These are phyloP conservation scores for Allium cepa DNA, from an alignment of 106 monocot species.

Conservation along the genomic window DNA sequence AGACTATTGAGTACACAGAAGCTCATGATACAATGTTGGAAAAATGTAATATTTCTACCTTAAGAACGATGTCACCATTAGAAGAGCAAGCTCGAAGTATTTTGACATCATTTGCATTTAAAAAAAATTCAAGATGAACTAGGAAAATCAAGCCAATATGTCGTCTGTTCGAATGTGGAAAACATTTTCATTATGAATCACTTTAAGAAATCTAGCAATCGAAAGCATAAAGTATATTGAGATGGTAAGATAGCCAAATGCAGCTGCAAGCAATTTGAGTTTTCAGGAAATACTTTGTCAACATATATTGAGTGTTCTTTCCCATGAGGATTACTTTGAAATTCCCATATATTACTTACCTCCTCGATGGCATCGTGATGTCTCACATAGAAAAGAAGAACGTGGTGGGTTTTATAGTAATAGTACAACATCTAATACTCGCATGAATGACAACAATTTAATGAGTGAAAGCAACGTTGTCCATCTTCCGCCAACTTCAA, in stretches of 20 bases:
- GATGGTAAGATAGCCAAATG: not conserved
- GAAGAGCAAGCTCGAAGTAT: slow-evolving; percentile 1
- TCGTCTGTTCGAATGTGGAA: not conserved
- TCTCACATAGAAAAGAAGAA: not conserved
- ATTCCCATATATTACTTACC: not conserved
- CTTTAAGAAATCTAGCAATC: not conserved
- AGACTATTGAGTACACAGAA: not conserved
- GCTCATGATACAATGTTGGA: not conserved
- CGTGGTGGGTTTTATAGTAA: not conserved
- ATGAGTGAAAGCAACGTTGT: not conserved
- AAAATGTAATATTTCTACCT: not conserved
- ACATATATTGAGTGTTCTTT: not conserved
- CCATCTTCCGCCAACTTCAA: not conserved
- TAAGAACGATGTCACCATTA: slow-evolving; percentile 6
- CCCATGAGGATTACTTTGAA: not conserved
- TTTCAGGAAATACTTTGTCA: slow-evolving; percentile 2
- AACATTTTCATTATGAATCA: not conserved
- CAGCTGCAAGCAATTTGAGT: slow-evolving; percentile 8
- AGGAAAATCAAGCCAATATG: not conserved
- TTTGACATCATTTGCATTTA: not conserved
- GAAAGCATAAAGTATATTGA: not conserved
- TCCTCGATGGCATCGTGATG: not conserved
- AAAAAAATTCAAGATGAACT: slow-evolving; percentile 1
- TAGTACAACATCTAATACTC: not conserved
- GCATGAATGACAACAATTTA: not conserved